Conservation (phyloP, 345 rosid species). For the Melaleuca quinquenervia region DNA sequence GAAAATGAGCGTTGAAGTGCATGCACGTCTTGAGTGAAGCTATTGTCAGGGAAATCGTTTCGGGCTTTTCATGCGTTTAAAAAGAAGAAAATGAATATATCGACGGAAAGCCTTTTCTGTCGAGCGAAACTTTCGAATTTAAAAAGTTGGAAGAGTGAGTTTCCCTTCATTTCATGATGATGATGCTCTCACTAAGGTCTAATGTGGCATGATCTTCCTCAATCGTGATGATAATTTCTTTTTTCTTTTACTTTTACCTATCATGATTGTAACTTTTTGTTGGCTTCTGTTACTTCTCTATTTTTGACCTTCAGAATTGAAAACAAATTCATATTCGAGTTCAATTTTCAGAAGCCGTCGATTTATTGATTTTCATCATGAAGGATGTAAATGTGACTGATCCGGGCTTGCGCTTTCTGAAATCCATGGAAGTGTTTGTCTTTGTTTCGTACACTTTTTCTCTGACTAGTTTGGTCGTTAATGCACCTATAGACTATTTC, state of each 20-base stretch:
- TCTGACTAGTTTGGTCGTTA: not conserved
- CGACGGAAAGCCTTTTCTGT: fast-evolving
- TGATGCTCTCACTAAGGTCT: fast-evolving
- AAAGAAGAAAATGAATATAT: not conserved
- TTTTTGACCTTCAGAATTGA: not conserved
- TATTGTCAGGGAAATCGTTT: not conserved
- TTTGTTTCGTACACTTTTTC: not conserved
- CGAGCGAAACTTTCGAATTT: fast-evolving
- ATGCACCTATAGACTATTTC: not conserved
- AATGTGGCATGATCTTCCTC: fast-evolving
- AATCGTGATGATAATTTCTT: too few species aligned
- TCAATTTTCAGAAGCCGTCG: not conserved
- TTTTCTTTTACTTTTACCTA: not conserved
- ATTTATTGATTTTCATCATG: not conserved
- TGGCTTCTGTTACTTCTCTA: not conserved
- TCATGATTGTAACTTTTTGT: not conserved
- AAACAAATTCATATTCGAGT: not conserved
- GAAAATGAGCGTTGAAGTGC: fast-evolving
- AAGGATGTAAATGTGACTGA: not conserved
- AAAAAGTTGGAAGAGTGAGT: not conserved
- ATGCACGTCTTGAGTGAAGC: fast-evolving
- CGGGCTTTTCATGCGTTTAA: not conserved
- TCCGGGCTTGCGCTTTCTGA: not conserved
- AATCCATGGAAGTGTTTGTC: not conserved
- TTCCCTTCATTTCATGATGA: fast-evolving